Evolutionary conservation across 2,329 filamentous ascomycete genomes (phyloP), one percentile per base, ranked within the genome.

Genomic region (Fusarium gaditjirri): DNA sequence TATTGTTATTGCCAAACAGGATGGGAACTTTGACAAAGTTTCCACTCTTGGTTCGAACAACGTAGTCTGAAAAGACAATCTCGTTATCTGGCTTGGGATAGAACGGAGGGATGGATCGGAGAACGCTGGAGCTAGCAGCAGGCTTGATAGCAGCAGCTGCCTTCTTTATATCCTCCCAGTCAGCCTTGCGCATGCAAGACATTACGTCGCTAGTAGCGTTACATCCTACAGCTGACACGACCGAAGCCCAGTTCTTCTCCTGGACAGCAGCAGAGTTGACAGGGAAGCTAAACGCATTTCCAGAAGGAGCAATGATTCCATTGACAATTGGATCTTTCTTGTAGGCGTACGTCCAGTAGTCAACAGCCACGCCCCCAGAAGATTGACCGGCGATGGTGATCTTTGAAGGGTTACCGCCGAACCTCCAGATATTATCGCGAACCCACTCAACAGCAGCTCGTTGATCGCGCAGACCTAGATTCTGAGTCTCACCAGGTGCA

Each of bases 271-370:
- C 72, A 3, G 78, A 72, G 57, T 85, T 85, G 25, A 81, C 72
- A 8, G 82, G 79, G 69, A 87, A 86, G 73, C 85, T 84, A 27
- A 84, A 82, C 0, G 81, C 84, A 5, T 82, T 85, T 2, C 80
- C 86, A 41, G 86, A 86, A 10, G 83, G 80, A 6, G 83, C 78
- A 61, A 88, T 85, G 14, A 86, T 77, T 7, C 81, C 85, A 11
- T 80, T 76, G n/a, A 83, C 81, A 29, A 88, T 88, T 10, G 86
- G 85, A 44, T 88, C 84, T 0, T 84, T 61, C 5, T 71, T 52
- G 84, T 84, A 86, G 6, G 86, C 84, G 56, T 86, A 88, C 9
- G 84, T 80, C 79, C 84, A 86, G 73, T 84, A 83, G 68, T 88
- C 85, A 1, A 83, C 83, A 2, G 81, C 76, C 1, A 83, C 79